Evolutionary conservation across 257 asterid species (phyloP), one percentile per base, ranked within the genome.

Genomic region (Mitragyna speciosa): DNA sequence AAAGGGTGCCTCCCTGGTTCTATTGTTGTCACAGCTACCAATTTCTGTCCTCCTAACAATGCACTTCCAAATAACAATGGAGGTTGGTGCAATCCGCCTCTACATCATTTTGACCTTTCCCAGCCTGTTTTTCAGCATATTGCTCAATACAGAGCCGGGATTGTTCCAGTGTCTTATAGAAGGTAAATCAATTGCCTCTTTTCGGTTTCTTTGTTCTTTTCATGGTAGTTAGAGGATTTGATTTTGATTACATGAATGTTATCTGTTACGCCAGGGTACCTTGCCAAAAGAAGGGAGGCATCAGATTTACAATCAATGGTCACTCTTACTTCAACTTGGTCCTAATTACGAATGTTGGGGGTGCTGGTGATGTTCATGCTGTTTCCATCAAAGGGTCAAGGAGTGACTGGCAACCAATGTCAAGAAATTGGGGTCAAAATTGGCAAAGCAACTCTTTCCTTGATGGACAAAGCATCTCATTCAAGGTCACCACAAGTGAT

Each of bases 381-480:
- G 87, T 88, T 73, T 80, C 82, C 33, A 70, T 89, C 79, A 89
- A 88, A 76, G 90, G 91, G 4, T 85, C 91, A 31, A 80, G 77
- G 65, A 78, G 86, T 2, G 72, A 36, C 5, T 89, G 93, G 93
- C 84, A 82, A 49, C 78, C 91, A 10, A 83, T 89, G 90, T 82
- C 90, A 12, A 80, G 91, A 28, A 89, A 89, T 43, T 89, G 91
- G 93, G 93, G 90, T 15, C 91, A 88, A 77, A 89, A 85, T 70
- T 89, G 93, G 93, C 91, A 88, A 71, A 86, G 89, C 87, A 86
- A 82, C 80, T 72, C 87, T 24, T 24, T 73, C n/a, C 82, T 89
- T 36, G 87, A 88, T 36, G 90, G 91, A 0, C 93, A 88, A 54
- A 79, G 67, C 85, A 84, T 89, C 73, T 88, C 93, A 1, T 86